phyloP scores from a whole-genome alignment of 2,329 filamentous ascomycete species.

The Fusarium clavum region DNA sequence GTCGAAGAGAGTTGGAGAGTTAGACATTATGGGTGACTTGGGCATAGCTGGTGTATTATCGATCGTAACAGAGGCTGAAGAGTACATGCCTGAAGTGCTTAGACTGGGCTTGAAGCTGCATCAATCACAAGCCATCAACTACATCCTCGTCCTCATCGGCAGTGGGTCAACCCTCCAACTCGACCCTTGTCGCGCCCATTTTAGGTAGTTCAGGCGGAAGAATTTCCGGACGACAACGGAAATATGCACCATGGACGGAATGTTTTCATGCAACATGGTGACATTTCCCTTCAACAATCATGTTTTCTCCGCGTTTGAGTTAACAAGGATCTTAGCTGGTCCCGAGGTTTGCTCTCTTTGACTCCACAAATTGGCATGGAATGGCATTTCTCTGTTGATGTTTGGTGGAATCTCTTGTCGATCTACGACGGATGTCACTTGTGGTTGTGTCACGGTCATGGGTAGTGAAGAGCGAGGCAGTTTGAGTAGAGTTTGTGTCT shows the following conservation, averaged over 20 bases:
- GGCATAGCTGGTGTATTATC: neutral
- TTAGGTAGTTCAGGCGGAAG: slow-evolving; percentile 37
- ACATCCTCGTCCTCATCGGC: slow-evolving; percentile 12
- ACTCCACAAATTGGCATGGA: neutral
- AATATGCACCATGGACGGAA: neutral
- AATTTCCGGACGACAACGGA: slow-evolving; percentile 28
- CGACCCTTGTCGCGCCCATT: slow-evolving; percentile 24
- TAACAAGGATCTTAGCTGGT: neutral
- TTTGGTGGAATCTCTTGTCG: neutral
- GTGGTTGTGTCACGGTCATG: neutral
- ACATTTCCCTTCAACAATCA: neutral
- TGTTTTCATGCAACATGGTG: neutral
- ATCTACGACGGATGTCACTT: neutral
- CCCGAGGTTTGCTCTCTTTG: neutral
- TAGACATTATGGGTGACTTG: neutral
- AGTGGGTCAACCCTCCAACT: slow-evolving; percentile 24
- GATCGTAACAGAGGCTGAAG: neutral
- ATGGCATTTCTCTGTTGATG: neutral
- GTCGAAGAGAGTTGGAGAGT: neutral
- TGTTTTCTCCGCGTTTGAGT: neutral
- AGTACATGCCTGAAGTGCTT: neutral
- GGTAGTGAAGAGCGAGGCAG: neutral
- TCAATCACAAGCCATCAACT: slow-evolving; percentile 39
- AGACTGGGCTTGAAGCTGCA: slow-evolving; percentile 1
- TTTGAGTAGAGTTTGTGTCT: neutral